phyloP scores from a whole-genome alignment of 2,329 filamentous ascomycete species.

The Chaetomium sp. region DNA sequence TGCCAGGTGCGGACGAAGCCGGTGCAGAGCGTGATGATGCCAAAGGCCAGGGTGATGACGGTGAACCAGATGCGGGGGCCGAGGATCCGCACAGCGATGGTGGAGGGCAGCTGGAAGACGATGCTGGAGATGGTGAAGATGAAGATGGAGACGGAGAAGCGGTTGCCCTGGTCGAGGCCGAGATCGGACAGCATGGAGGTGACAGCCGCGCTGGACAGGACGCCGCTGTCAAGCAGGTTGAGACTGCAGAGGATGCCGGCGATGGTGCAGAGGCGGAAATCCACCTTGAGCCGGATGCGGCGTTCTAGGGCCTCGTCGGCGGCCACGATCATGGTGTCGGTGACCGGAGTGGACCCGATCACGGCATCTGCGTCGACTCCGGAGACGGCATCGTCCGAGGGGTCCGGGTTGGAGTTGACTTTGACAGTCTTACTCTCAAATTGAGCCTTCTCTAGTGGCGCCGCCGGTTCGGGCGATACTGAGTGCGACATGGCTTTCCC shows the following conservation, averaged over 20 bases:
- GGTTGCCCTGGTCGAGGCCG: constrained; percentile 60
- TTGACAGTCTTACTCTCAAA: neutral
- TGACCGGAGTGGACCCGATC: neutral
- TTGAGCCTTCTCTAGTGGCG: neutral
- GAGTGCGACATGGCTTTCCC: constrained; percentile 11
- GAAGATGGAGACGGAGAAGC: constrained; percentile 71
- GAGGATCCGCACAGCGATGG: constrained; percentile 64
- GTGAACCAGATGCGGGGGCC: constrained; percentile 67
- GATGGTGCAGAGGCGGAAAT: constrained; percentile 69
- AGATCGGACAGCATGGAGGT: constrained; percentile 68
- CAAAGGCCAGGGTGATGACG: constrained; percentile 61
- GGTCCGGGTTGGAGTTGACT: neutral
- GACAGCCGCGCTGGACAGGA: constrained; percentile 69
- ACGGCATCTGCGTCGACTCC: neutral
- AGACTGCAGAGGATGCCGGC: constrained; percentile 70
- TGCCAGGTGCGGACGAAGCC: constrained; percentile 68
- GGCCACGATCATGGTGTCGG: neutral
- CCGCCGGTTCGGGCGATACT: neutral
- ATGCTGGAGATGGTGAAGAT: constrained; percentile 72
- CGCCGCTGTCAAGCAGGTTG: constrained; percentile 69
- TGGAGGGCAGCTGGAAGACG: constrained; percentile 68
- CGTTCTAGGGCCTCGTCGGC: constrained; percentile 43
- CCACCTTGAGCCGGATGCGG: constrained; percentile 62
- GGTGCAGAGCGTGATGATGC: constrained; percentile 67
- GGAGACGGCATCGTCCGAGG: constrained; percentile 6